Percentiles rank a stretch among this genome's conserved stretches.
phyloP scores from a whole-genome alignment of 2,329 filamentous ascomycete species.

The Westerdykella sp. region DNA sequence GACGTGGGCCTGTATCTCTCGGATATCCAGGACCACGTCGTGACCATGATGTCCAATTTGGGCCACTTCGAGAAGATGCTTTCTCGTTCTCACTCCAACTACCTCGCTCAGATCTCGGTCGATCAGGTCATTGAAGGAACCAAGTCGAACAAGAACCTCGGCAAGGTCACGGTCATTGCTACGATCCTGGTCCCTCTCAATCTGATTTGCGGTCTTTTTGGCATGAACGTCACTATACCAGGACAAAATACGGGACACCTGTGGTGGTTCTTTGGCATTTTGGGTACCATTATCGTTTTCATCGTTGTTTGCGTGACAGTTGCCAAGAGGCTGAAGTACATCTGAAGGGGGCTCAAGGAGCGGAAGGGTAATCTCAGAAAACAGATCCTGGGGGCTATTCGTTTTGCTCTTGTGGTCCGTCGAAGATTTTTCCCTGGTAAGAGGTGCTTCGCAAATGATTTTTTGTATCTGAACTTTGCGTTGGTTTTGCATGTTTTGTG shows the following conservation, averaged over 20 bases:
- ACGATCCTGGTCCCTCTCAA: slow-evolving; percentile 97
- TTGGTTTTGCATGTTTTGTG: too few relatives aligned
- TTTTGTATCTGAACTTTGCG: too few relatives aligned
- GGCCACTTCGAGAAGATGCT: slow-evolving; percentile 97
- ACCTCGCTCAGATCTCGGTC: slow-evolving; percentile 88
- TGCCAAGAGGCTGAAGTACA: slow-evolving; percentile 41
- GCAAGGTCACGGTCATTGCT: slow-evolving; percentile 90
- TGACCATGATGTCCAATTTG: slow-evolving; percentile 97
- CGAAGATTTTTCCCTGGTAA: too few relatives aligned
- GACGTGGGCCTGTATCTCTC: slow-evolving; percentile 95
- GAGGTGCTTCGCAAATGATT: too few relatives aligned
- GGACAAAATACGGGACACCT: slow-evolving; percentile 46
- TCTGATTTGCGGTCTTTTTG: slow-evolving; percentile 78
- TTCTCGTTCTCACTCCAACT: slow-evolving; percentile 88
- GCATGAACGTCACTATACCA: slow-evolving; percentile 79
- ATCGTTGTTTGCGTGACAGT: slow-evolving; percentile 35
- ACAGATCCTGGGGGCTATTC: too few relatives aligned
- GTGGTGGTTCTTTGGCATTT: slow-evolving; percentile 56
- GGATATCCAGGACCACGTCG: slow-evolving; percentile 98
- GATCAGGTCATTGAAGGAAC: slow-evolving; percentile 87
- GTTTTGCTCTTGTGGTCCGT: too few relatives aligned
- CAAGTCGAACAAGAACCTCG: slow-evolving; percentile 78
- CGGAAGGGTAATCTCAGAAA: too few relatives aligned
- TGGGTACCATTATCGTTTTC: slow-evolving; percentile 49
- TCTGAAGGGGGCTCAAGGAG: slow-evolving; percentile 18